Conservation (phyloP, 2,329 filamentous ascomycete genomes). For the Rutstroemia sp. region DNA sequence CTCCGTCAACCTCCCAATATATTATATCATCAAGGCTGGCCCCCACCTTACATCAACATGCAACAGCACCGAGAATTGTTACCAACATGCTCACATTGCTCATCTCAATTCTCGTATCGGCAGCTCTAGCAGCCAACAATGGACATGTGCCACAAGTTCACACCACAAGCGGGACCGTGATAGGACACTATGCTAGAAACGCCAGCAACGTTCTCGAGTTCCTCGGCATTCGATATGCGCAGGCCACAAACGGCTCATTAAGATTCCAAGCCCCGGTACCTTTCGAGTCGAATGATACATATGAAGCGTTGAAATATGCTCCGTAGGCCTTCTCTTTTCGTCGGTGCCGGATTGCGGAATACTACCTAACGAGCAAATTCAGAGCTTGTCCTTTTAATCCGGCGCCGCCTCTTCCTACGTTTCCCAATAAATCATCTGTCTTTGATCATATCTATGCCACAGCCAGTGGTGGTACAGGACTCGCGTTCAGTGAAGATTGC, state of each 20-base stretch:
- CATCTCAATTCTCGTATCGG: neutral
- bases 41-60: no score
- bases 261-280: conserved; percentile 27
- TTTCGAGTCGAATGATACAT: conserved; percentile 4
- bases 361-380: neutral
- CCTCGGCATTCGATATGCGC: conserved; percentile 34
- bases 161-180: conserved; percentile 23
- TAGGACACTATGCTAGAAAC: conserved; percentile 18
- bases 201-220: conserved; percentile 27
- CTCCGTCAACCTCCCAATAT: no score
- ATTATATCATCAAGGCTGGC: no score
- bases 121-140: neutral
- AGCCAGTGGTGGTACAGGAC: neutral
- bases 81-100: neutral
- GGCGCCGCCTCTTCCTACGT: neutral
- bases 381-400: neutral
- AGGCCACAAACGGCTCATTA: conserved; percentile 31
- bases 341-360: neutral
- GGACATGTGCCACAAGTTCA: conserved; percentile 4
- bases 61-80: no score
- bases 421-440: neutral
- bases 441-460: conserved; percentile 1
- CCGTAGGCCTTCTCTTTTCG: neutral
- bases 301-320: neutral
- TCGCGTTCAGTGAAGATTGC: conserved; percentile 30